phyloP scores from a whole-genome alignment of 768 basidiomycete genomes.

The Boletus huronensis region DNA sequence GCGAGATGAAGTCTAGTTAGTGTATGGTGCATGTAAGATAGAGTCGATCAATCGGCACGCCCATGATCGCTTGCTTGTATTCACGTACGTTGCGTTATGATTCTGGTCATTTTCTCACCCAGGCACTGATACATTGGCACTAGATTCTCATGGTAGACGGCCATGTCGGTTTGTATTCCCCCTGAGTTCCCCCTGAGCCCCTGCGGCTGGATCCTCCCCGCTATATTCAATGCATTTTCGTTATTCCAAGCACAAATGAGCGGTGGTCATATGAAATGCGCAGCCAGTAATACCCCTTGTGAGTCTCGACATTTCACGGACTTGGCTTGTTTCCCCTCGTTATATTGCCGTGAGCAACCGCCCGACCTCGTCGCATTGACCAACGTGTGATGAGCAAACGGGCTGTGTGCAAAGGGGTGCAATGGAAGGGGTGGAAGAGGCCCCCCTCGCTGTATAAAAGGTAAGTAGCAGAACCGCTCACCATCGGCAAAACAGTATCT shows the following conservation, averaged over 20 bases:
- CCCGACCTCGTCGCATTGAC: neutral
- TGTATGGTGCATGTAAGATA: too few relatives aligned
- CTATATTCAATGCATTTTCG: neutral
- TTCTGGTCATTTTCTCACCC: neutral
- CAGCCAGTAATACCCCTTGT: neutral
- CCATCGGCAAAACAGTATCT: neutral
- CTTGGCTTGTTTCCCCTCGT: neutral
- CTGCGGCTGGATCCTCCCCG: neutral
- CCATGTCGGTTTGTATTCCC: too few relatives aligned
- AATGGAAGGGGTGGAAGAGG: neutral
- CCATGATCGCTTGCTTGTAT: too few relatives aligned
- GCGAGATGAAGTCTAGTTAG: too few relatives aligned
- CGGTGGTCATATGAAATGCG: neutral
- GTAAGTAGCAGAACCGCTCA: neutral
- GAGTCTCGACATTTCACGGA: neutral
- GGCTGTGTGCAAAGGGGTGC: neutral
- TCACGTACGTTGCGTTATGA: too few relatives aligned
- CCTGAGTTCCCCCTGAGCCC: neutral
- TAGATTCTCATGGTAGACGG: neutral
- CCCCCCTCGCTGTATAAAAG: slow-evolving; percentile 3
- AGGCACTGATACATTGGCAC: neutral
- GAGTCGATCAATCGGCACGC: too few relatives aligned
- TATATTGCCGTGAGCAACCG: neutral
- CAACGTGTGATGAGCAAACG: neutral
- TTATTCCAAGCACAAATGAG: neutral